Conservation (phyloP, 768 basidiomycete genomes). For the Lactarius deliciosus region DNA sequence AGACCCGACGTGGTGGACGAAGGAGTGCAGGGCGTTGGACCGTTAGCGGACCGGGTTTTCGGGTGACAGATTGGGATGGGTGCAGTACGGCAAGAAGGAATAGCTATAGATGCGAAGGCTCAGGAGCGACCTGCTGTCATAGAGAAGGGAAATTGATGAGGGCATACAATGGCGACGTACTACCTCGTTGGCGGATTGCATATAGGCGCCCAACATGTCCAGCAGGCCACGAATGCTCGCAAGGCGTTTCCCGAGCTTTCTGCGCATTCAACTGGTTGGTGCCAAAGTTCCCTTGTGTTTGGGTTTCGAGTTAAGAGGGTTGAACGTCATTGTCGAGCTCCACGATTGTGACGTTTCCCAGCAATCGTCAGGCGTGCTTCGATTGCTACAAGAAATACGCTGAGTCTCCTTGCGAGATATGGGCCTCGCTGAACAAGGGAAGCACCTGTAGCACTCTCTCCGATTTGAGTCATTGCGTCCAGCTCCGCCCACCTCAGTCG, state of each 20-base stretch:
- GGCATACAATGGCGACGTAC: slow-evolving; percentile 39
- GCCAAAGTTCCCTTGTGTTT: neutral
- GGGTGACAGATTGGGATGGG: neutral
- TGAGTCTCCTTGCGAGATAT: no score
- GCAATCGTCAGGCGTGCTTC: no score
- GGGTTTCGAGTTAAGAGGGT: neutral
- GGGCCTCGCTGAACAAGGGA: neutral
- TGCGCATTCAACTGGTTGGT: neutral
- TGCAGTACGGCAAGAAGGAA: neutral
- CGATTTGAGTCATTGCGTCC: no score
- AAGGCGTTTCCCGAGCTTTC: no score
- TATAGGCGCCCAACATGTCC: slow-evolving; percentile 53
- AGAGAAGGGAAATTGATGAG: neutral
- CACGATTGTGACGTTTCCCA: no score
- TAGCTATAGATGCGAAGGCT: slow-evolving; percentile 32
- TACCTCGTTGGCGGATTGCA: slow-evolving; percentile 53
- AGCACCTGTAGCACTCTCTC: neutral
- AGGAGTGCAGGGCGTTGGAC: slow-evolving; percentile 21
- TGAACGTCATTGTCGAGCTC: slow-evolving; percentile 16
- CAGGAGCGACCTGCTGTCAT: slow-evolving; percentile 44
- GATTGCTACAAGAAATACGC: no score
- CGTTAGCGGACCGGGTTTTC: slow-evolving; percentile 36
- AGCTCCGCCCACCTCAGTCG: no score
- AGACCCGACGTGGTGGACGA: slow-evolving; percentile 30
- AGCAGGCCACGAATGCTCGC: slow-evolving; percentile 49